Evolutionary conservation across 345 rosid genomes (phyloP), one percentile per base, ranked within the genome.

Genomic region (Eutrema heterophyllum): DNA sequence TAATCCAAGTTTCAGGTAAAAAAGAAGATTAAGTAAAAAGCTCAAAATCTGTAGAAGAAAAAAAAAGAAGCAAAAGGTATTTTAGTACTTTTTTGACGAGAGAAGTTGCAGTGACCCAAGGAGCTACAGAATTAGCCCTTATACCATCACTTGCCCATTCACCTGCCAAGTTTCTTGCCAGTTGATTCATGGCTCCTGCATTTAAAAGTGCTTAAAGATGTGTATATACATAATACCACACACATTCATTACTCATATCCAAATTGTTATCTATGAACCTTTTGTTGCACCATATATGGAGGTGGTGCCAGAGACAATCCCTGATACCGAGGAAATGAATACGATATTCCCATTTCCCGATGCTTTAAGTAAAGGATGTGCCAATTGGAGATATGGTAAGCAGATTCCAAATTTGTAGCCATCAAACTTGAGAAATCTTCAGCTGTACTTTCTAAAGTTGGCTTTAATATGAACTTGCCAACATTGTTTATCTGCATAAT

Each of bases 281-380:
- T 76, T 76, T 33, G 75, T 62, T 16, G 78, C 35, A 15, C 77
- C 79, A 67, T 86, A 87, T 16, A 86, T 56, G 0, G 89, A 67
- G 18, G 81, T 72, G 3, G 27, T 6, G 6, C 61, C 36, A 12
- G 84, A 73, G 10, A 63, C 36, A 45, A 79, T 38, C 11, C 87
- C 84, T 3, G 62, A 43, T 13, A 74, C 73, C 0, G 91, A 87
- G 39, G 92, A 87, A 12, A 84, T 64, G 65, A 87, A 82, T 5
- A 88, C 83, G 16, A 88, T 73, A 64, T 76, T 84, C 39, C 84
- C 95, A 1, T 71, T 69, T 7, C 86, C 81, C 0, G 92, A 83
- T 27, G 59, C 66, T 40, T 73, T 73, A 35, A 73, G 78, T 57
- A 73, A 44, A 64, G 77, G 77, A 73, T 73, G 71, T 27, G 70